These are phyloP conservation scores for Floccularia luteovirens DNA, from an alignment of 768 basidiomycete genomes.

Conservation along the genomic window DNA sequence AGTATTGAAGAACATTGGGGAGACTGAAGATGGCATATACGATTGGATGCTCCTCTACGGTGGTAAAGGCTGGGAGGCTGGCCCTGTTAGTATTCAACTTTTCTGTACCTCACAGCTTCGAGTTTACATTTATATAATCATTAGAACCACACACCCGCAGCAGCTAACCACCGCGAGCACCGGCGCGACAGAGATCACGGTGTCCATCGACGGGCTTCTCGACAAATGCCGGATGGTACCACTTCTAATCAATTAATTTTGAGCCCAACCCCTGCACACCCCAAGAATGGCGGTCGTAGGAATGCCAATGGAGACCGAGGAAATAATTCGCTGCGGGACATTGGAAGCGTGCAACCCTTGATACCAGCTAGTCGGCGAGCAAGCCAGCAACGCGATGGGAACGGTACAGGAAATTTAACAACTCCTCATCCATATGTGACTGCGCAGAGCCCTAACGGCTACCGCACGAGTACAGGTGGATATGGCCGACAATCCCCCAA, in stretches of 20 bases:
- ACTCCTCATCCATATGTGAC: conserved; percentile 70
- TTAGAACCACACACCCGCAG: conserved; percentile 40
- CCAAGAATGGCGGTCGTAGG: conserved; percentile 51
- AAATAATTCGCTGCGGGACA: conserved; percentile 42
- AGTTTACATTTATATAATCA: too few relatives aligned
- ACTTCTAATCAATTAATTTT: conserved; percentile 56
- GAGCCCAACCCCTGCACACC: conserved; percentile 58
- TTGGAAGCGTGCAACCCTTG: conserved; percentile 62
- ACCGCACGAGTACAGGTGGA: conserved; percentile 32
- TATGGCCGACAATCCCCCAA: conserved; percentile 56
- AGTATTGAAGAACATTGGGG: conserved; percentile 80
- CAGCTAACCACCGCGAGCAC: conserved; percentile 52
- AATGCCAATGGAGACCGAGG: conserved; percentile 39
- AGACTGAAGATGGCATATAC: conserved; percentile 86
- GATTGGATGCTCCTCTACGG: conserved; percentile 96
- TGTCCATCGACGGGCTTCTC: conserved; percentile 39
- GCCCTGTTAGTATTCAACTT: conserved; percentile 24
- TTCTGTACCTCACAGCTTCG: conserved; percentile 13
- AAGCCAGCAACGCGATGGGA: conserved; percentile 54
- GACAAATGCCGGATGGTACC: conserved; percentile 47
- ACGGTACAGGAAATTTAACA: conserved; percentile 33
- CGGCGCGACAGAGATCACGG: conserved; percentile 50
- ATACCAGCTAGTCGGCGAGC: conserved; percentile 58
- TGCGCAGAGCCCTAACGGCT: conserved; percentile 49
- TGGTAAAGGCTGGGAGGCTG: conserved; percentile 94